A percentile compares a stretch with the other conserved stretches of the same genome.
These are phyloP conservation scores for Solanum paucissectum DNA, from an alignment of 257 asterid species.

Conservation along the genomic window DNA sequence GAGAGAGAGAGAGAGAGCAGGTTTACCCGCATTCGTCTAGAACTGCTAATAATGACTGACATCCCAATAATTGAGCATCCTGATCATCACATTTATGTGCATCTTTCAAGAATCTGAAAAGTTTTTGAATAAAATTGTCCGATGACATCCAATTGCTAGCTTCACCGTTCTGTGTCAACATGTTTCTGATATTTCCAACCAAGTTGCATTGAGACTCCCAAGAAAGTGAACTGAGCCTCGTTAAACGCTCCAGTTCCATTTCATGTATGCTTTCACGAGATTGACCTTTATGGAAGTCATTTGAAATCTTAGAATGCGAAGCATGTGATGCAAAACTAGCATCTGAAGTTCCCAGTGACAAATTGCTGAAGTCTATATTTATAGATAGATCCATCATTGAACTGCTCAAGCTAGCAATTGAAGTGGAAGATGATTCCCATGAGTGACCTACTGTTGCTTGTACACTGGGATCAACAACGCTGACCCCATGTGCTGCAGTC, in stretches of 20 bases:
- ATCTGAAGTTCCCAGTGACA: slow-evolving; percentile 35
- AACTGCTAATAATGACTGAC: slow-evolving; percentile 42
- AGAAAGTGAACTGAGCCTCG: slow-evolving; percentile 41
- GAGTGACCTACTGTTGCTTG: slow-evolving; percentile 15
- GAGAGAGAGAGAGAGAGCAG: neutral
- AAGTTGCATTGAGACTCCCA: slow-evolving; percentile 56
- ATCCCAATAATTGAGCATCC: slow-evolving; percentile 64
- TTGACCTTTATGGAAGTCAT: slow-evolving; percentile 4
- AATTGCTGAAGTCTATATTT: slow-evolving; percentile 43
- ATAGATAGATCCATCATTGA: slow-evolving; percentile 55
- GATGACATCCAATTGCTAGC: slow-evolving; percentile 19
- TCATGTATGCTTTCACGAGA: slow-evolving; percentile 3
- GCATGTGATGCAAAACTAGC: slow-evolving; percentile 18
- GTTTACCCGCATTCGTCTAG: slow-evolving; percentile 63
- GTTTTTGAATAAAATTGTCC: slow-evolving; percentile 20
- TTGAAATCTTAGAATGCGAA: slow-evolving; percentile 7
- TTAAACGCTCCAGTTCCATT: slow-evolving; percentile 19
- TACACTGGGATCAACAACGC: slow-evolving; percentile 35
- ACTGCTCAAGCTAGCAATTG: slow-evolving; percentile 61
- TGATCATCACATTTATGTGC: slow-evolving; percentile 35
- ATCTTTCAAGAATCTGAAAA: slow-evolving; percentile 50
- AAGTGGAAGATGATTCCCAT: slow-evolving; percentile 45
- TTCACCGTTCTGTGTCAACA: slow-evolving; percentile 21
- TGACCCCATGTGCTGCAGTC: slow-evolving; percentile 32
- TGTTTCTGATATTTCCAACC: slow-evolving; percentile 33